phyloP scores from a whole-genome alignment of 2,329 filamentous ascomycete genomes.

The Pseudofabraea citricarpa region DNA sequence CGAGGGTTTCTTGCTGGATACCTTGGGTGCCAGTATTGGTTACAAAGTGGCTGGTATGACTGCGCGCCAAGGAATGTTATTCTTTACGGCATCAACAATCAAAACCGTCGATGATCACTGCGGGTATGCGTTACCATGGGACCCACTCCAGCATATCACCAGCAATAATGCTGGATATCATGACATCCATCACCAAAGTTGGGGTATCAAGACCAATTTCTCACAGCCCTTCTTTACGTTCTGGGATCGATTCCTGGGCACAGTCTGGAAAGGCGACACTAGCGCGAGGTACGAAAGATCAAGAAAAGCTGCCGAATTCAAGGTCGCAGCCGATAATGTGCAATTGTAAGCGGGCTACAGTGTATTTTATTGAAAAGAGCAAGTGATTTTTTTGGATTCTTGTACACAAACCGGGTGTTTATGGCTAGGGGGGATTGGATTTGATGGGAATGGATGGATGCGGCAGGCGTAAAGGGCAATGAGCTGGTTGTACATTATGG shows the following conservation, averaged over 20 bases:
- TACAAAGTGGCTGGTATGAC: conserved; percentile 81
- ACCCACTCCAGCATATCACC: conserved; percentile 86
- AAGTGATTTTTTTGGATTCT: no score
- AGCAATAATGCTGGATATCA: conserved; percentile 96
- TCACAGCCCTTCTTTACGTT: conserved; percentile 92
- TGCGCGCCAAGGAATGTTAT: conserved; percentile 80
- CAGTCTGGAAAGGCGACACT: conserved; percentile 34
- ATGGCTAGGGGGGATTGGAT: background rate
- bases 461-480: no score
- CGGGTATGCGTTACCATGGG: conserved; percentile 92
- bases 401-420: no score
- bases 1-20: conserved; percentile 91
- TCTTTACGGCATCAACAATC: conserved; percentile 84
- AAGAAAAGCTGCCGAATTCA: conserved; percentile 24
- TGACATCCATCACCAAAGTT: conserved; percentile 97
- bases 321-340: conserved; percentile 21
- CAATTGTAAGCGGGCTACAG: conserved; percentile 6
- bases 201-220: conserved; percentile 97
- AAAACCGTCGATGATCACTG: conserved; percentile 99
- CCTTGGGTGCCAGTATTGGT: conserved; percentile 75
- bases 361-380: conserved; percentile 8
- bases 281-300: conserved; percentile 20
- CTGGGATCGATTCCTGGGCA: conserved; percentile 81
- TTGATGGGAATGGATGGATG: background rate
- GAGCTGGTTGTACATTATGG: background rate